phyloP scores from a whole-genome alignment of 2,329 filamentous ascomycete species.

The Aphanoascus verrucosus region DNA sequence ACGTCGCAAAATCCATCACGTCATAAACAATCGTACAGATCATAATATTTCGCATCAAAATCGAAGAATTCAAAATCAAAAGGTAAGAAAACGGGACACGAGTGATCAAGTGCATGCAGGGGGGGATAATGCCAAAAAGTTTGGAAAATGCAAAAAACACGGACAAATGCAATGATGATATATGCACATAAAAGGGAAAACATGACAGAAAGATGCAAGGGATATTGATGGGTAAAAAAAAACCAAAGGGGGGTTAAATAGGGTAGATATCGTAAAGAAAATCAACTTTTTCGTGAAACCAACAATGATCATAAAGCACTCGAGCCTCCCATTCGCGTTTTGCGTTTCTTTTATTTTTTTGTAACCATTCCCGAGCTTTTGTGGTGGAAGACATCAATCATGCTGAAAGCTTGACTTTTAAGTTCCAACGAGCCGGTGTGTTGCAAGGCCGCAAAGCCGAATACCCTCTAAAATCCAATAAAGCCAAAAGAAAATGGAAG shows the following conservation, averaged over 20 bases:
- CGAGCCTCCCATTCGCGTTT: conserved; percentile 3
- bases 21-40: conserved; percentile 19
- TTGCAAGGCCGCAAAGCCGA: conserved; percentile 5
- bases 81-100: neutral
- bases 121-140: neutral
- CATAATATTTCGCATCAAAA: conserved; percentile 10
- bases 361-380: conserved; percentile 9
- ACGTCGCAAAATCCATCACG: conserved; percentile 13
- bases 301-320: neutral
- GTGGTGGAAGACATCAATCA: neutral
- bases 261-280: conserved; percentile 8
- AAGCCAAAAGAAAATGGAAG: neutral
- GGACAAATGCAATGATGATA: neutral
- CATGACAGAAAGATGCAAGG: conserved; percentile 2
- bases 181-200: neutral
- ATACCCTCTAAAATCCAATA: neutral
- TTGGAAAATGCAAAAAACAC: neutral
- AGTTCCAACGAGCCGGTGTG: neutral
- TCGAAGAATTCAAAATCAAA: neutral
- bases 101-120: neutral
- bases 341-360: conserved; percentile 4
- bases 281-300: conserved; percentile 5
- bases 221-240: conserved; percentile 3
- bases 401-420: conserved; percentile 4
- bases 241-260: conserved; percentile 9